Percentiles rank a stretch among this genome's conserved stretches.
phyloP scores from a whole-genome alignment of 352 stramenopile genomes.

The Elongisporangium senticosum region DNA sequence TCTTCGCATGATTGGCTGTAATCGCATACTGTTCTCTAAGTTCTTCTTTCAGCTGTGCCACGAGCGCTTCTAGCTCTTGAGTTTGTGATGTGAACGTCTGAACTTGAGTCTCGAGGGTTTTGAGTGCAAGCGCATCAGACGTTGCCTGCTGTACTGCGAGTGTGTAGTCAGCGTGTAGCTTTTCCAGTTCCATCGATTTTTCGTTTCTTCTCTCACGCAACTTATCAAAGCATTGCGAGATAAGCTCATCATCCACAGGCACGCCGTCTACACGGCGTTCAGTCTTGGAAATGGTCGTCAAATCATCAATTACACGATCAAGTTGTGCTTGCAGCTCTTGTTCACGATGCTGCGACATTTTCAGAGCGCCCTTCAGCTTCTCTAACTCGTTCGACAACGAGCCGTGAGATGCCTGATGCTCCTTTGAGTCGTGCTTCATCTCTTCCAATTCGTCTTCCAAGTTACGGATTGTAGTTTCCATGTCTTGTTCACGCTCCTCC shows the following conservation, averaged over 20 bases:
- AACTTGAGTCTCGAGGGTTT: conserved; percentile 32
- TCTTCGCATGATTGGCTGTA: conserved; percentile 28
- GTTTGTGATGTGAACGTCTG: conserved; percentile 39
- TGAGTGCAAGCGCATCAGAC: conserved; percentile 21
- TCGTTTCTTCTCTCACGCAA: conserved; percentile 19
- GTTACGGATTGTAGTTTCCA: conserved; percentile 24
- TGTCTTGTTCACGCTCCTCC: conserved; percentile 30
- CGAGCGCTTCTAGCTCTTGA: conserved; percentile 35
- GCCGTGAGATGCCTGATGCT: conserved; percentile 17
- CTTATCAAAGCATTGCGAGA: conserved; percentile 23
- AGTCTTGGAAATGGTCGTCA: conserved; percentile 25
- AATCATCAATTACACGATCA: conserved; percentile 33
- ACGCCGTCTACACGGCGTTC: conserved; percentile 12
- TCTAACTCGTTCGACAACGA: conserved; percentile 22
- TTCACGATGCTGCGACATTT: conserved; percentile 35
- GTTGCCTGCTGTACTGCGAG: conserved; percentile 27
- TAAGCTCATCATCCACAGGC: conserved; percentile 19
- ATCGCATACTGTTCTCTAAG: conserved; percentile 47
- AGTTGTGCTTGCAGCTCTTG: conserved; percentile 41
- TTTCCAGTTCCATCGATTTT: conserved; percentile 28
- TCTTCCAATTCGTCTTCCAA: conserved; percentile 29
- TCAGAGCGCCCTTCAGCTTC: conserved; percentile 23
- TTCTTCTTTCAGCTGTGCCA: conserved; percentile 29
- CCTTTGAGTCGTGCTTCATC: conserved; percentile 24
- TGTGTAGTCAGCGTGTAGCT: conserved; percentile 42